A percentile compares a stretch with the other conserved stretches of the same genome.
phyloP scores from a whole-genome alignment of 192 early-diverging fungal genomes.

The Ambispora gerdemannii region DNA sequence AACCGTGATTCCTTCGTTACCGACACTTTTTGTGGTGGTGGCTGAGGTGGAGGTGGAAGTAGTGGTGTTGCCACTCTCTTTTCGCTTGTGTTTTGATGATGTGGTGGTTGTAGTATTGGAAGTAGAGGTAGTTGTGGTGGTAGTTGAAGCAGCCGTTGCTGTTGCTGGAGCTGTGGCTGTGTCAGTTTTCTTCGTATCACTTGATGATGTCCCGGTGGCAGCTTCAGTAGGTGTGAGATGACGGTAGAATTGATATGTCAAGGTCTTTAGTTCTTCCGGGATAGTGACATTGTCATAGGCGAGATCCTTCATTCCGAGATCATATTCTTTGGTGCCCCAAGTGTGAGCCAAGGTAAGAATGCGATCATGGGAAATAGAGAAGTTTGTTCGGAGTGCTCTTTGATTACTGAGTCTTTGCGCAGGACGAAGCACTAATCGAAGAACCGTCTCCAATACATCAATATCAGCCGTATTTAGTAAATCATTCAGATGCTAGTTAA shows the following conservation, averaged over 20 bases:
- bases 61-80: constrained; percentile 21
- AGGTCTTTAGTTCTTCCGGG: constrained; percentile 37
- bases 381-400: constrained; percentile 57
- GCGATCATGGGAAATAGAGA: constrained; percentile 55
- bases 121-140: constrained; percentile 11
- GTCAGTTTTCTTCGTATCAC: constrained; percentile 21
- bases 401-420: constrained; percentile 89
- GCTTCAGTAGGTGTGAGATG: constrained; percentile 30
- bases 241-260: constrained; percentile 68
- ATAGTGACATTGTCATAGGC: constrained; percentile 39
- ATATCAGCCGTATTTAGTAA: constrained; percentile 78
- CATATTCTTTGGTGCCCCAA: constrained; percentile 57
- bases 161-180: constrained; percentile 21
- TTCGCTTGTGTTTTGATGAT: constrained; percentile 14
- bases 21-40: not conserved
- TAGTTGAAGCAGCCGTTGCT: constrained; percentile 2
- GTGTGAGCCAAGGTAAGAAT: constrained; percentile 58
- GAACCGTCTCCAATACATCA: constrained; percentile 72
- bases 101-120: constrained; percentile 16
- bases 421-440: constrained; percentile 81
- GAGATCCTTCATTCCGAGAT: constrained; percentile 48
- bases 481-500: constrained; percentile 70
- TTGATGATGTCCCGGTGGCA: constrained; percentile 28
- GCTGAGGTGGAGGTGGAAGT: not conserved
- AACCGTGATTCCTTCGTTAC: constrained; percentile 61